phyloP scores from a whole-genome alignment of 805 yeast genomes.

The Grigorovia transvaalensis region DNA sequence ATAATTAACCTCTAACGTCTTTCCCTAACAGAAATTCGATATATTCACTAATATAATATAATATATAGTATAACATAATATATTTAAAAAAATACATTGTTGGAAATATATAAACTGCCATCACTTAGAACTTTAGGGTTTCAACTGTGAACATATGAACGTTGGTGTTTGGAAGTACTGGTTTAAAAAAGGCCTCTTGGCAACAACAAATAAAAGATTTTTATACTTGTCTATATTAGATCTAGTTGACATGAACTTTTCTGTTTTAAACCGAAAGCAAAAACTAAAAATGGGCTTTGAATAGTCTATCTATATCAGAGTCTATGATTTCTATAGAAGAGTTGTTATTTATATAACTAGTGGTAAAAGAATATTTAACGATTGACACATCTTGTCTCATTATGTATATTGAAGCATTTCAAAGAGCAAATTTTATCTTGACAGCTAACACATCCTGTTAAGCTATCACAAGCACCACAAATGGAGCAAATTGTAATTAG shows the following conservation, averaged over 20 bases:
- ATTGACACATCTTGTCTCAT: slow-evolving; percentile 27
- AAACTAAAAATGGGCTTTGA: too few species aligned
- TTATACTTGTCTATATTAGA: too few species aligned
- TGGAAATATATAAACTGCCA: neutral
- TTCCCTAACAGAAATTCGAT: neutral
- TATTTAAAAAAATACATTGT: neutral
- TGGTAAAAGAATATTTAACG: slow-evolving; percentile 1
- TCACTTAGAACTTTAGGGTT: neutral
- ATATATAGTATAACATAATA: neutral
- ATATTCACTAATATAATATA: neutral
- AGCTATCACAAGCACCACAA: slow-evolving; percentile 26
- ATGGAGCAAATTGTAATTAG: slow-evolving; percentile 27
- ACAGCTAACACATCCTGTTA: slow-evolving; percentile 27
- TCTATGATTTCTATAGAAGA: neutral
- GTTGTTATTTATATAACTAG: too few species aligned
- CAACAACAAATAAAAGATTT: too few species aligned
- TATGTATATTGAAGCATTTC: slow-evolving; percentile 24
- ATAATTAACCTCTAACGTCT: neutral
- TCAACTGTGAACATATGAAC: too few species aligned
- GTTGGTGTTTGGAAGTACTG: too few species aligned
- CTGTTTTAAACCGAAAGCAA: too few species aligned
- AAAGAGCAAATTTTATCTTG: slow-evolving; percentile 26
- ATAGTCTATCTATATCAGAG: too few species aligned
- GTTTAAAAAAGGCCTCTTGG: too few species aligned
- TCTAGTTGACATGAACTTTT: too few species aligned